Base-by-base conservation (phyloP, 306 rosid species). In the Sphenostylis stenocarpa region DNA sequence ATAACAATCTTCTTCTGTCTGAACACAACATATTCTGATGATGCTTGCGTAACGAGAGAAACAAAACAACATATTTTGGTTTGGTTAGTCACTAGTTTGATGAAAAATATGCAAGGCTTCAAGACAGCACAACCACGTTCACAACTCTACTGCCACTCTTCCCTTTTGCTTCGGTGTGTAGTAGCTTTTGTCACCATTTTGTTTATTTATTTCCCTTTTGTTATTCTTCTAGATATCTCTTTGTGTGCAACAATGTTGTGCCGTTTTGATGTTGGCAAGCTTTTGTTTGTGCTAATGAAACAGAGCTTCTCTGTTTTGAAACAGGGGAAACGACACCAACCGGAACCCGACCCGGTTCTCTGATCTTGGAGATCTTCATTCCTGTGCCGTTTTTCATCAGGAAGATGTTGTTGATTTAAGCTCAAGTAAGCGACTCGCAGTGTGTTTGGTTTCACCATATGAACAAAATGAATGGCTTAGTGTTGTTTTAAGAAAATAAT, bases 351-450 rank as follows among this genome's bases (percentile, higher is more conserved):
- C 85, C 34, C 87, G 92, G 49, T 89, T 89, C 75, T 56, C 84
- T 77, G 89, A 89, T 77, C 82, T 93, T 79, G 91, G 86, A 28
- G 94, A 87, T 53, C 88, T 90, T 86, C 91, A 90, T 71, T 90
- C 96, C 26, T 73, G 87, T 75, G 43, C 87, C 38, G 77, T 82
- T 73, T 90, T 94, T 68, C 89, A 83, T 41, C 90, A 75, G 24
- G 83, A 94, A 21, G 89, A 90, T 82, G 89, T 87, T 88, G 84
- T 84, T 90, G 94, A 87, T 91, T 88, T 90, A 87, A 86, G 86
- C 84, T 73, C 94, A 87, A 88, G 98, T 94, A 84, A 79, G 28
- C 56, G 72, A 21, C 63, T 57, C 51, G 55, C 65, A 36, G 19
- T 69, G 1, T 21, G 7, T 2, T 31, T 77, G 47, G 67, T 38